A percentile compares a stretch with the other conserved stretches of the same genome.
Evolutionary conservation across 805 yeast genomes (phyloP).

Genomic region (Komagataella pseudopastoris): DNA sequence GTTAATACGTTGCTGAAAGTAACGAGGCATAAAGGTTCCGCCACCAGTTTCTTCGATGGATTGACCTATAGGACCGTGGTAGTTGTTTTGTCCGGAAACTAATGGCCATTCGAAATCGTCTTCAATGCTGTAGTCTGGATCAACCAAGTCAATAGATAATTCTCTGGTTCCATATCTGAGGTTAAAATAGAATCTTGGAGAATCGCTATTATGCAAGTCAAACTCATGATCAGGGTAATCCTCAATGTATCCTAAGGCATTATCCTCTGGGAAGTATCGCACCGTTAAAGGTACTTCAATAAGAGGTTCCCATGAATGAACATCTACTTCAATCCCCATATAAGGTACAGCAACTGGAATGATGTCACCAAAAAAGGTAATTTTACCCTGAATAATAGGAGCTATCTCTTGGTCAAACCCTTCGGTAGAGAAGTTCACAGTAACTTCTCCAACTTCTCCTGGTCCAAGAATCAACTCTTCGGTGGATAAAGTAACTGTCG

Average conservation of each 20-base stretch:
- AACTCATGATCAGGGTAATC: not conserved
- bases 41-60: not conserved
- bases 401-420: not conserved
- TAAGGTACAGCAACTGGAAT: conserved; percentile 7
- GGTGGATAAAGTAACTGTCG: conserved; percentile 2
- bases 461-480: conserved; percentile 1
- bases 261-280: not conserved
- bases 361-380: conserved; percentile 6
- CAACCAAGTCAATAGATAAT: conserved; percentile 6
- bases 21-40: not conserved
- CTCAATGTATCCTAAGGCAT: not conserved
- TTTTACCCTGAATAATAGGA: conserved; percentile 6
- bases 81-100: not conserved
- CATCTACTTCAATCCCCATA: conserved; percentile 6
- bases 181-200: conserved; percentile 4
- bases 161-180: conserved; percentile 5
- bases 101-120: conserved; percentile 2
- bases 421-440: conserved; percentile 2
- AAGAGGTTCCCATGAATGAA: conserved; percentile 4
- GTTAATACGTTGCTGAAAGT: not conserved
- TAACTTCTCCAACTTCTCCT: conserved; percentile 3
- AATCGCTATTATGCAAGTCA: not conserved
- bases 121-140: conserved; percentile 5
- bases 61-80: not conserved
- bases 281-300: conserved; percentile 1